Percentiles rank a stretch among this genome's conserved stretches.
These are phyloP conservation scores for Serendipita vermifera DNA, from an alignment of 768 basidiomycete genomes.

Conservation along the genomic window DNA sequence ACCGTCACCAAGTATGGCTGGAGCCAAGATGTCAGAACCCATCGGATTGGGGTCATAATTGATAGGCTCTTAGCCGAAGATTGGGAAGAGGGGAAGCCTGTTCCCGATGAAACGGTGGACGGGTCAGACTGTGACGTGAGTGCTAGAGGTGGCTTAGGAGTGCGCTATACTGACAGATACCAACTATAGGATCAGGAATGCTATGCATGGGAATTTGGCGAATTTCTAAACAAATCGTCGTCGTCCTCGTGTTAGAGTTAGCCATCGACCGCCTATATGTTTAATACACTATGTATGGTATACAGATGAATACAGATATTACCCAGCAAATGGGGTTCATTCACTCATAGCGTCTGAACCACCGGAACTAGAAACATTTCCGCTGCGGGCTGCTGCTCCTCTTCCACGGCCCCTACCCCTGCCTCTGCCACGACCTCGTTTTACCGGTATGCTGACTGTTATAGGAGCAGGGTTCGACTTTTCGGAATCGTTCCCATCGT, in stretches of 20 bases:
- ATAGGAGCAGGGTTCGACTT: conserved; percentile 12
- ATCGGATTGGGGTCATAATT: conserved; percentile 56
- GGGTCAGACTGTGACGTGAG: background rate
- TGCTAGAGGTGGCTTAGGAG: background rate
- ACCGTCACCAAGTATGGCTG: conserved; percentile 71
- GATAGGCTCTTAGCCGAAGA: conserved; percentile 24
- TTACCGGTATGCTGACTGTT: conserved; percentile 19
- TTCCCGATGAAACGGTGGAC: background rate
- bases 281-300: background rate
- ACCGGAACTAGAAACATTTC: conserved; percentile 16
- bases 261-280: background rate
- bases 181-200: background rate
- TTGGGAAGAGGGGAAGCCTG: conserved; percentile 1
- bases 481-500: conserved; percentile 19
- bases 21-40: conserved; percentile 61
- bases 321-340: background rate
- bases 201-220: background rate
- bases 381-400: conserved; percentile 19
- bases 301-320: background rate
- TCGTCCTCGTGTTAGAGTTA: background rate
- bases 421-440: conserved; percentile 18
- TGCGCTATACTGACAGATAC: background rate
- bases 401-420: conserved; percentile 24
- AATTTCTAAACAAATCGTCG: background rate
- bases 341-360: conserved; percentile 12